Base-by-base conservation (phyloP, 495 filamentous ascomycete species). In the Platismatia glauca region DNA sequence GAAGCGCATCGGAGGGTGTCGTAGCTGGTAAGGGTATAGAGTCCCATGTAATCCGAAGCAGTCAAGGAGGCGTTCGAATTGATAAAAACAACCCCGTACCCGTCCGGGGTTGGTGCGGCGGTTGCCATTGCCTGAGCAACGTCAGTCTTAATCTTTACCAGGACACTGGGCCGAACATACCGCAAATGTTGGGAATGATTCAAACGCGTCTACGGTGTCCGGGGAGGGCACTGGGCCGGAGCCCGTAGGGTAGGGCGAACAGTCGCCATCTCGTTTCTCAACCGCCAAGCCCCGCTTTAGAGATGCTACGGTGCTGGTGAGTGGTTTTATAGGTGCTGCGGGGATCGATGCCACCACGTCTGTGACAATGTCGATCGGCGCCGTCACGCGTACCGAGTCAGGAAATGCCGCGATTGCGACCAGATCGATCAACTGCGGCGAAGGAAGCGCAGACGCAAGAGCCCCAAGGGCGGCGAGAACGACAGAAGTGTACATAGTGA, bases 1-100 rank as follows among this genome's bases (percentile, higher is more conserved):
- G 60, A 50, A n/a, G 71, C 70, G 64, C 79, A 81, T 1, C 58
- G 62, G 9, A 62, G 58, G 7, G 76, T 69, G 56, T 79, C 75
- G 65, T 79, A 81, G 16, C 71, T 65, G 27, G 65, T 63, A 12
- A 81, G 68, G 1, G 68, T 71, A 29, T 71, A 66, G 61, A 73
- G 75, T 7, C 77, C 75, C 29, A 79, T 68, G 69, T 80, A 81
- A 22, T 68, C 68, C 31, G 71, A 71, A 7, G 71, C 74, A 31
- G 64, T 62, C 34, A 64, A 69, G 12, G 75, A 71, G 8, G 62
- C 76, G 9, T 75, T 62, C 3, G 75, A 55, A 55, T 77, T 71
- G 0, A 39, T 56, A 67, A 79, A 81, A 18, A 69, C 72, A 15
- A 58, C 55, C 11, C 58, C 67, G 59, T 81, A 81, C 31, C 74